phyloP scores from a whole-genome alignment of 352 stramenopile species.

The Pythium vanterpoolii region DNA sequence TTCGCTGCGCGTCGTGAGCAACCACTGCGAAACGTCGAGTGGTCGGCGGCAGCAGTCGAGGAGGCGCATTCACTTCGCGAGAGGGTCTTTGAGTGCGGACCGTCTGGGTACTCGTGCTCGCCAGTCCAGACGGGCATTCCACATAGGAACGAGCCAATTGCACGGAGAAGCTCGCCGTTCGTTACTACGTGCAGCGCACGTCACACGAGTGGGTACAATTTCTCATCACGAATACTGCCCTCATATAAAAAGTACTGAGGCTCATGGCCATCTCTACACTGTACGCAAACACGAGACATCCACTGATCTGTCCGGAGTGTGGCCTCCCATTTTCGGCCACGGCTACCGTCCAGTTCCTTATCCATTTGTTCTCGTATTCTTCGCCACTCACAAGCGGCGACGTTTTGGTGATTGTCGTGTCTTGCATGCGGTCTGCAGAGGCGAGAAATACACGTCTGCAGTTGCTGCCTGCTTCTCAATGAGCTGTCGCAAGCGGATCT shows the following conservation, averaged over 20 bases:
- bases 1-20: neutral
- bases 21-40: conserved; percentile 9
- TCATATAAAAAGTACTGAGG: too few species aligned
- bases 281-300: too few species aligned
- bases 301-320: too few species aligned
- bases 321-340: too few species aligned
- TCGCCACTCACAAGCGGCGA: too few species aligned
- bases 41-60: conserved; percentile 4
- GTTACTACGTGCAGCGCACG: conserved; percentile 5
- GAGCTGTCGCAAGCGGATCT: conserved; percentile 7
- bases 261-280: too few species aligned
- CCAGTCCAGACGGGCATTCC: conserved; percentile 6
- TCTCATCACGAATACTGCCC: too few species aligned
- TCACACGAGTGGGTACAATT: too few species aligned
- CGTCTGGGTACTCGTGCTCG: neutral
- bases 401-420: neutral
- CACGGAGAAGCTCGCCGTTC: neutral
- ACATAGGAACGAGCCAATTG: conserved; percentile 7
- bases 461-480: neutral
- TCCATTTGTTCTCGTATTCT: too few species aligned
- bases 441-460: neutral
- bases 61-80: neutral
- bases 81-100: neutral
- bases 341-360: too few species aligned
- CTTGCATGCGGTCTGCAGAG: neutral